These are phyloP conservation scores for Cercospora berteroae DNA, from an alignment of 2,329 filamentous ascomycete species.

Conservation along the genomic window DNA sequence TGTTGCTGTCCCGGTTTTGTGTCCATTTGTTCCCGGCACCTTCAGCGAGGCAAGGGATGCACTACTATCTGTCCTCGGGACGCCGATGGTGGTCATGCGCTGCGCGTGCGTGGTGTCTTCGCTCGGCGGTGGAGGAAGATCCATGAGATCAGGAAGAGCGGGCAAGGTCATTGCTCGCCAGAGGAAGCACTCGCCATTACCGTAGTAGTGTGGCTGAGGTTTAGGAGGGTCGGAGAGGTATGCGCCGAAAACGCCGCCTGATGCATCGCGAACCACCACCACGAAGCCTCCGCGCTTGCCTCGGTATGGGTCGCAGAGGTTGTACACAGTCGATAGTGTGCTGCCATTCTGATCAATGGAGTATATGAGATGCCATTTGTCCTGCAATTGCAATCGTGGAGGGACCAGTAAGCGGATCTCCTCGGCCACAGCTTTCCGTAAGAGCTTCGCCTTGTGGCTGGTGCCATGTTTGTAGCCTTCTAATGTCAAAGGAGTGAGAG, in stretches of 20 bases:
- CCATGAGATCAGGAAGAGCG: constrained; percentile 51
- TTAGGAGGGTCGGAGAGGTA: constrained; percentile 89
- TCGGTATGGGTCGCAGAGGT: constrained; percentile 67
- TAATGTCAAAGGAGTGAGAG: constrained; percentile 76
- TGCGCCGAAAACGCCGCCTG: constrained; percentile 80
- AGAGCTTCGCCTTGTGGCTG: constrained; percentile 59
- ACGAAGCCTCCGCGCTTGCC: constrained; percentile 79
- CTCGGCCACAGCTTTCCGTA: constrained; percentile 75
- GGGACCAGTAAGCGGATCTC: constrained; percentile 90
- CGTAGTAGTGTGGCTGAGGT: constrained; percentile 81
- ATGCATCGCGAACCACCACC: constrained; percentile 76
- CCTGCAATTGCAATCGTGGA: constrained; percentile 78
- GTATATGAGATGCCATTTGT: constrained; percentile 83
- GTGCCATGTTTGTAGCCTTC: constrained; percentile 64
- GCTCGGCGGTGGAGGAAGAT: constrained; percentile 67
- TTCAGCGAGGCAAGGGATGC: constrained; percentile 32
- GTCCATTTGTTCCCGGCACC: constrained; percentile 28
- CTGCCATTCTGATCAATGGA: constrained; percentile 90
- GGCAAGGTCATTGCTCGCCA: constrained; percentile 73
- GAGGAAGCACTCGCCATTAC: constrained; percentile 93
- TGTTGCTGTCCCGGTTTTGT: constrained; percentile 44
- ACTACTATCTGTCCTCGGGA: constrained; percentile 28
- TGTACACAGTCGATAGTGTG: constrained; percentile 80
- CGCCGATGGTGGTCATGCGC: constrained; percentile 59
- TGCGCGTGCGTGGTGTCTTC: constrained; percentile 62